Base-by-base conservation (phyloP, 1,139 yeast genomes). In the Yamadazyma triangularis region DNA sequence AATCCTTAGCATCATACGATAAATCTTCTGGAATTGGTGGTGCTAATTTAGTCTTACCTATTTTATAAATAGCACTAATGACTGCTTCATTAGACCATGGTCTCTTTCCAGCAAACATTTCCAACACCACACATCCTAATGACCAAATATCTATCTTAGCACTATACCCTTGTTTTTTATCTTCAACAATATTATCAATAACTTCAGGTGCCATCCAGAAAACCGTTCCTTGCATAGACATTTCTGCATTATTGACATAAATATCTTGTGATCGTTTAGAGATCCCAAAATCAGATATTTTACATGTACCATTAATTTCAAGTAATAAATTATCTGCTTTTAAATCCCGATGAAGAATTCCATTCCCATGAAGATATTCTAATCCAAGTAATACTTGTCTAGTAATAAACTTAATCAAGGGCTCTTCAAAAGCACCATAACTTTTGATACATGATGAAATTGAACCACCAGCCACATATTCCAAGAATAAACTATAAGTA, bases 201-300 rank as follows among this genome's bases (percentile, higher is more conserved):
- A 93, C 96, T 53, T 93, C 99, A 0, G 99, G 99, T 0, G 99
- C 99, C 98, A 93, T 93, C 98, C 98, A 93, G 53, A 89, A 93
- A 2, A 93, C 89, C 0, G 98, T 89, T 13, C 99, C 99, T 58
- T 93, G 96, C 91, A 83, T 84, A 10, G 97, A 89, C 95, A 89
- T 86, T 36, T 87, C 96, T 2, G 96, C 89, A 47, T 86, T 81
- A 50, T 91, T 89, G 15, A 85, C 80, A 54, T 91, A 91, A 25
- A 91, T 86, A 51, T 91, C 91, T 40, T 77, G 73, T 0, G 95
- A 84, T 33, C 81, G 76, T 51, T 88, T 89, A 28, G 97, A 88
- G 35, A 93, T 93, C 25, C 98, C 98, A 63, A 93, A 93, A 56
- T 93, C 99, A 8, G 96, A 84, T 31, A 93, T 93, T 58, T 93